These are phyloP conservation scores for Inga oerstediana DNA, from an alignment of 306 rosid genomes.

Conservation along the genomic window DNA sequence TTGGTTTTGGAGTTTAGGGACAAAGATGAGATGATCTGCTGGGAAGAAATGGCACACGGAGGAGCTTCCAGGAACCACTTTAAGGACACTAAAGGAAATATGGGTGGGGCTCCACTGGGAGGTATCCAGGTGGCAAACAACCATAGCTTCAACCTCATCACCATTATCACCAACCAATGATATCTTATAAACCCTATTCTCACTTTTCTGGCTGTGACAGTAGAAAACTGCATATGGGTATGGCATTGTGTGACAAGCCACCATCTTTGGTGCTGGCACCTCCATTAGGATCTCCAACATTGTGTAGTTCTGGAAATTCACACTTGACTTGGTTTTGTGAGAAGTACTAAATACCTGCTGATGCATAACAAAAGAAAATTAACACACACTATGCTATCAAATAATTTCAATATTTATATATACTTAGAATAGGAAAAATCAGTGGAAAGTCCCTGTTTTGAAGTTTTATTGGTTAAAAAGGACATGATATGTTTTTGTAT, in stretches of 20 bases:
- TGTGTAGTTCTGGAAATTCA: conserved; percentile 71
- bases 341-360: conserved; percentile 46
- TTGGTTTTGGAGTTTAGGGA: conserved; percentile 36
- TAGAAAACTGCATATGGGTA: conserved; percentile 75
- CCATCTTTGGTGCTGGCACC: conserved; percentile 62
- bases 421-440: too few relatives aligned
- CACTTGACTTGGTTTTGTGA: conserved; percentile 51
- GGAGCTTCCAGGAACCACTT: conserved; percentile 55
- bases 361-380: not conserved
- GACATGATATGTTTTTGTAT: too few relatives aligned
- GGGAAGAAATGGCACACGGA: conserved; percentile 90
- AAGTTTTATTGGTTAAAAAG: too few relatives aligned
- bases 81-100: conserved; percentile 64
- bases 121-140: conserved; percentile 81
- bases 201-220: conserved; percentile 62
- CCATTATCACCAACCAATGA: conserved; percentile 62
- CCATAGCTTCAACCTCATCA: conserved; percentile 63
- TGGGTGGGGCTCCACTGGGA: conserved; percentile 71
- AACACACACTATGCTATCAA: not conserved
- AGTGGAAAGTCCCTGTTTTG: too few relatives aligned
- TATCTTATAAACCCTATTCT: conserved; percentile 52
- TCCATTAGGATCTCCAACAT: conserved; percentile 44
- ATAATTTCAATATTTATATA: not conserved
- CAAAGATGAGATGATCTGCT: conserved; percentile 62
- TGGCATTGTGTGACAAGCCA: conserved; percentile 83